A percentile compares a stretch with the other conserved stretches of the same genome.
phyloP scores from a whole-genome alignment of 2,329 filamentous ascomycete genomes.

The Aspergillus tanneri region DNA sequence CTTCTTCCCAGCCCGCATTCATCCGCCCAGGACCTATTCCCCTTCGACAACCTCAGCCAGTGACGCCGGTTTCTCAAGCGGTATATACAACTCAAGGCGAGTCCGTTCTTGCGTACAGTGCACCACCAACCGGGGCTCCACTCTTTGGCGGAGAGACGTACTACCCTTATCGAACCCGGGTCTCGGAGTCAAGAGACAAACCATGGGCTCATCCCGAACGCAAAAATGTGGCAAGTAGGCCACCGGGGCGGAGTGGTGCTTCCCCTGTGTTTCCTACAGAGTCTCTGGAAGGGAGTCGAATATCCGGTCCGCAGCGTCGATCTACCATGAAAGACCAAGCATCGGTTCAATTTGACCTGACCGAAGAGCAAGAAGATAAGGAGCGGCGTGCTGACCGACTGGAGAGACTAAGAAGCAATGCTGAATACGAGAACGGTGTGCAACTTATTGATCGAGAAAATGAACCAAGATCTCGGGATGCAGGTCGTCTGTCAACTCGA shows the following conservation, averaged over 20 bases:
- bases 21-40: slow-evolving; percentile 61
- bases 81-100: slow-evolving; percentile 57
- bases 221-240: slow-evolving; percentile 9
- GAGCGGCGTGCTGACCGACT: slow-evolving; percentile 40
- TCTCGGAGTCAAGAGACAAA: slow-evolving; percentile 15
- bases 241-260: slow-evolving; percentile 46
- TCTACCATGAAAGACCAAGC: slow-evolving; percentile 40
- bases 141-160: slow-evolving; percentile 14
- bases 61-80: slow-evolving; percentile 67
- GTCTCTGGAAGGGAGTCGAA: slow-evolving; percentile 20
- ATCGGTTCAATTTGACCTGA: slow-evolving; percentile 58
- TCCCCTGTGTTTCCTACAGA: slow-evolving; percentile 45
- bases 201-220: slow-evolving; percentile 15
- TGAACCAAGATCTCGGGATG: slow-evolving; percentile 21
- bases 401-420: slow-evolving; percentile 24
- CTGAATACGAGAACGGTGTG: slow-evolving; percentile 22
- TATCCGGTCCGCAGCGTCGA: slow-evolving; percentile 32
- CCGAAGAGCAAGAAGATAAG: slow-evolving; percentile 55
- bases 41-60: slow-evolving; percentile 82
- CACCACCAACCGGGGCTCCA: slow-evolving; percentile 38
- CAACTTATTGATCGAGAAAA: slow-evolving; percentile 31
- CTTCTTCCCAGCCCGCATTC: slow-evolving; percentile 28
- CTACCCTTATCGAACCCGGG: slow-evolving; percentile 18
- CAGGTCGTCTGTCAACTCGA: slow-evolving; percentile 19
- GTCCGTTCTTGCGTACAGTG: slow-evolving; percentile 41